These are phyloP conservation scores for Termitomyces sp. DNA, from an alignment of 768 basidiomycete genomes.

Conservation along the genomic window DNA sequence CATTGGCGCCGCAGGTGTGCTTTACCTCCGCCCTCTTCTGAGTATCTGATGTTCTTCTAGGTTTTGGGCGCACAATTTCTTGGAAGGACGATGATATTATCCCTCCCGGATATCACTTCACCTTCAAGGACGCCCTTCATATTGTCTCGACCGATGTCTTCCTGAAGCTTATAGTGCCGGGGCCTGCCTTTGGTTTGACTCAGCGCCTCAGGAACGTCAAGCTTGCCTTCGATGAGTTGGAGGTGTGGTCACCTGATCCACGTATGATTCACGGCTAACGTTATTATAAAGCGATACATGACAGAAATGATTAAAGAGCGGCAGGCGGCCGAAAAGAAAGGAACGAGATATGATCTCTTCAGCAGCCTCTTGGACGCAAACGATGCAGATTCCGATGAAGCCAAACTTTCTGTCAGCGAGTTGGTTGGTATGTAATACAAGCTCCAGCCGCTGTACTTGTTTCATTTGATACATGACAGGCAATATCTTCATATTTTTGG, in stretches of 20 bases:
- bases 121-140: slow-evolving; percentile 48
- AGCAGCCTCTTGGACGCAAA: slow-evolving; percentile 49
- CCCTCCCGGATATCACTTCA: slow-evolving; percentile 41
- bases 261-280: not conserved
- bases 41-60: slow-evolving; percentile 17
- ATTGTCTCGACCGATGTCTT: slow-evolving; percentile 34
- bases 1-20: slow-evolving; percentile 49
- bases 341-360: slow-evolving; percentile 48
- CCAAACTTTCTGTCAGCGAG: slow-evolving; percentile 40
- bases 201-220: slow-evolving; percentile 25
- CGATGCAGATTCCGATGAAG: slow-evolving; percentile 30
- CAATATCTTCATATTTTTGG: slow-evolving; percentile 48
- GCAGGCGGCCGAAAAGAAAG: slow-evolving; percentile 28
- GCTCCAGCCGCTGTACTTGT: not conserved
- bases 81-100: slow-evolving; percentile 39
- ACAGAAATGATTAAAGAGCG: slow-evolving; percentile 50
- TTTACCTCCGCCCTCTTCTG: not conserved
- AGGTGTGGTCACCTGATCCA: slow-evolving; percentile 22
- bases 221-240: slow-evolving; percentile 40
- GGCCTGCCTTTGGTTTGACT: slow-evolving; percentile 35
- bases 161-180: slow-evolving; percentile 35
- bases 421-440: slow-evolving; percentile 28
- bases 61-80: slow-evolving; percentile 49
- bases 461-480: slow-evolving; percentile 18
- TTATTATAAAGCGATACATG: slow-evolving; percentile 36